These are phyloP conservation scores for Amauroascus niger DNA, from an alignment of 2,329 filamentous ascomycete species.

Conservation along the genomic window DNA sequence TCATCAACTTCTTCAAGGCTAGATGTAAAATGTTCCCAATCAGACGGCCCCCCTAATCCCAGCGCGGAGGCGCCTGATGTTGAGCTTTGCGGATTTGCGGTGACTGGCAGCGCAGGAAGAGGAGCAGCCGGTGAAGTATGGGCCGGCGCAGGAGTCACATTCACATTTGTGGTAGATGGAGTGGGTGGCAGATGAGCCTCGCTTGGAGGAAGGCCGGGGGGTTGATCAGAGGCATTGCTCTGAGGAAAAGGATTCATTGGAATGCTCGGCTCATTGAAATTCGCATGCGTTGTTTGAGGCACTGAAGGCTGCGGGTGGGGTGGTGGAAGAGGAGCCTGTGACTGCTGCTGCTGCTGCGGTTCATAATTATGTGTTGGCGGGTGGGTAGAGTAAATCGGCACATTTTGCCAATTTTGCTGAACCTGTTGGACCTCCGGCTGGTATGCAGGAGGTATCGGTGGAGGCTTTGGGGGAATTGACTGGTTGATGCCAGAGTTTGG, in stretches of 20 bases:
- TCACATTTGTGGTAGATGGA: constrained; percentile 9
- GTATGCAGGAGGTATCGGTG: constrained; percentile 35
- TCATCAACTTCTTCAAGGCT: constrained; percentile 33
- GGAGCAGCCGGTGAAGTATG: constrained; percentile 21
- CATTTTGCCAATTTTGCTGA: constrained; percentile 16
- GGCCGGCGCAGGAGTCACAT: constrained; percentile 5
- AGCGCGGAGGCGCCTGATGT: constrained; percentile 27
- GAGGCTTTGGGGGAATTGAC: constrained; percentile 32
- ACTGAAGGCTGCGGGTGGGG: constrained; percentile 3
- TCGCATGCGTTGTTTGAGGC: neutral
- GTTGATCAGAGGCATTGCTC: neutral
- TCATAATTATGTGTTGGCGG: constrained; percentile 27
- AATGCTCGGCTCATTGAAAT: neutral
- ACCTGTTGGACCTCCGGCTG: constrained; percentile 24
- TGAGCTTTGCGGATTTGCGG: constrained; percentile 7
- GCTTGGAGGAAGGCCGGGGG: constrained; percentile 13
- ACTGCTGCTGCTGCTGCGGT: constrained; percentile 17
- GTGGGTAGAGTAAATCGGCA: constrained; percentile 21
- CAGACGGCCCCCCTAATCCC: constrained; percentile 37
- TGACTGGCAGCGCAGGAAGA: constrained; percentile 16
- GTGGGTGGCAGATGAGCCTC: constrained; percentile 15
- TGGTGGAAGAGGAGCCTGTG: neutral
- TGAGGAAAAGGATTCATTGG: neutral
- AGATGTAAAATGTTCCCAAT: constrained; percentile 40
- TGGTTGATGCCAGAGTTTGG: constrained; percentile 17